phyloP scores from a whole-genome alignment of 495 filamentous ascomycete species.

The Daldinia vernicosa region DNA sequence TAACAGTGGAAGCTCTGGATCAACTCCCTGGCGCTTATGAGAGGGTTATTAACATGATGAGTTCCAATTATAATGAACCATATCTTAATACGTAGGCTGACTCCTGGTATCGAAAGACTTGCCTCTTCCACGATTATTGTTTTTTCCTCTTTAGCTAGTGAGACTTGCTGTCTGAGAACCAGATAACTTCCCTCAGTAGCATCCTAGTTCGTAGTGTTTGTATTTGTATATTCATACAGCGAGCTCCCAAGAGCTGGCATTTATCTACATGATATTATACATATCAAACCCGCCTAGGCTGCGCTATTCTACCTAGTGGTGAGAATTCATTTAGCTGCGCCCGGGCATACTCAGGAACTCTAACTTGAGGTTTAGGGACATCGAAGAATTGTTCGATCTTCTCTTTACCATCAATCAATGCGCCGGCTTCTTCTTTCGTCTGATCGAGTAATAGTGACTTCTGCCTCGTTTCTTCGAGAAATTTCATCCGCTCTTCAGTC shows the following conservation, averaged over 20 bases:
- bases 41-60: too few relatives aligned
- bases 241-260: not conserved
- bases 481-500: conserved; percentile 70
- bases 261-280: conserved; percentile 19
- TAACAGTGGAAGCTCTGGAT: too few relatives aligned
- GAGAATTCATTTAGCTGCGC: conserved; percentile 12
- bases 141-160: not conserved
- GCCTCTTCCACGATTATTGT: too few relatives aligned
- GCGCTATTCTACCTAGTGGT: not conserved
- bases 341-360: conserved; percentile 46
- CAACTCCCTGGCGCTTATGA: too few relatives aligned
- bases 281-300: conserved; percentile 8
- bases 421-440: conserved; percentile 55
- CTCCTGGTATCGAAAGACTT: too few relatives aligned
- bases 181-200: not conserved
- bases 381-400: conserved; percentile 57
- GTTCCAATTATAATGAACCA: too few relatives aligned
- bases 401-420: conserved; percentile 64
- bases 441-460: conserved; percentile 59
- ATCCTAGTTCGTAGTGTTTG: not conserved
- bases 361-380: conserved; percentile 6
- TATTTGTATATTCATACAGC: conserved; percentile 25
- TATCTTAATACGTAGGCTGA: too few relatives aligned
- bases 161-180: not conserved
- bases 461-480: conserved; percentile 67